These are phyloP conservation scores for Pseudogymnoascus sp. DNA, from an alignment of 2,329 filamentous ascomycete genomes.

Conservation along the genomic window DNA sequence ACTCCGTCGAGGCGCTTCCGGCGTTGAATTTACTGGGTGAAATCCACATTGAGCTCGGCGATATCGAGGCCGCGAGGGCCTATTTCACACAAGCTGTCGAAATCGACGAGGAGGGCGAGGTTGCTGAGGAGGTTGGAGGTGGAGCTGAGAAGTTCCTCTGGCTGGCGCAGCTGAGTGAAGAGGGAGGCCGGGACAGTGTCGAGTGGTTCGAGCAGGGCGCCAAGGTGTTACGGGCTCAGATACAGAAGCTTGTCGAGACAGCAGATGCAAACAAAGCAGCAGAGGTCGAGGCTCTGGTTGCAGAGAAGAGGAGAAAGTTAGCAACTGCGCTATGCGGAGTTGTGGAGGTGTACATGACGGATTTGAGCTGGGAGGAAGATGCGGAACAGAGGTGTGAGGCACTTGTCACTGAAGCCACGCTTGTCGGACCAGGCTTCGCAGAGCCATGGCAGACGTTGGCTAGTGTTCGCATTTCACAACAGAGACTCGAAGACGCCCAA, in stretches of 20 bases:
- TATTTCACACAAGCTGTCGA: conserved; percentile 67
- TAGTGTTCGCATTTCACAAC: conserved; percentile 86
- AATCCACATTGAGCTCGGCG: conserved; percentile 42
- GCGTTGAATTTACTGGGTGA: conserved; percentile 29
- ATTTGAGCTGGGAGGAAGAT: conserved; percentile 86
- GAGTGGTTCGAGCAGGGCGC: conserved; percentile 65
- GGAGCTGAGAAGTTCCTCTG: conserved; percentile 92
- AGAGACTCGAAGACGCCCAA: conserved; percentile 68
- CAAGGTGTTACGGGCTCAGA: conserved; percentile 61
- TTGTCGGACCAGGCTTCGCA: conserved; percentile 71
- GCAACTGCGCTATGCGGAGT: conserved; percentile 91
- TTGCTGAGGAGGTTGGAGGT: conserved; percentile 65
- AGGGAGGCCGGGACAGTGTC: conserved; percentile 60
- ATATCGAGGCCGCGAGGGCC: conserved; percentile 64
- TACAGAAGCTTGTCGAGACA: conserved; percentile 53
- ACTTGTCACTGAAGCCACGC: conserved; percentile 81
- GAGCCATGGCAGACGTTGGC: conserved; percentile 95
- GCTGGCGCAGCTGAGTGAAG: conserved; percentile 79
- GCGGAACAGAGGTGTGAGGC: conserved; percentile 83
- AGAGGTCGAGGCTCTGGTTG: conserved; percentile 36
- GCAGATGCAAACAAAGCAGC: conserved; percentile 29
- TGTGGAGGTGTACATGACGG: conserved; percentile 97
- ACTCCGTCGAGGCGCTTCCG: conserved; percentile 25
- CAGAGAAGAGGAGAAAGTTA: conserved; percentile 73
- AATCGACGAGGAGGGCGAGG: conserved; percentile 67